Evolutionary conservation across 2,329 filamentous ascomycete species (phyloP), one percentile per base, ranked within the genome.

Genomic region (Coleophoma eucalyptorum): DNA sequence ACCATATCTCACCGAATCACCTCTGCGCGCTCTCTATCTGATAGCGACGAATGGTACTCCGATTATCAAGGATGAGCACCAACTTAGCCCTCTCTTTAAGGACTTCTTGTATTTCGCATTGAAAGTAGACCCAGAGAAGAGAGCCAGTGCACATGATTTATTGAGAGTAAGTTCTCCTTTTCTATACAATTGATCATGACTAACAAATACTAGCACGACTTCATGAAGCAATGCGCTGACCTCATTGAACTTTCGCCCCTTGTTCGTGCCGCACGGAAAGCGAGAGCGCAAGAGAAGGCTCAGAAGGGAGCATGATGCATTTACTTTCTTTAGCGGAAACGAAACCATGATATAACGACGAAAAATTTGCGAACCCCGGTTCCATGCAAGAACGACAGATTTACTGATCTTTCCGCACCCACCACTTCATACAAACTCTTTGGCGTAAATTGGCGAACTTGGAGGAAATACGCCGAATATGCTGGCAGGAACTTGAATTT

Each of bases 41-140:
- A 99, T 99, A 68, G 94, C 94, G 49, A 97, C 94, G 33, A 96
- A 96, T 65, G 94, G 94, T 44, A 97, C 94, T 15, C 94, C 94
- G 2, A 79, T 86, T 48, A 96, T 99, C 72, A 97, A 97, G 73
- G 91, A 97, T 57, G 90, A 96, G 69, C 83, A 92, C 50, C 85
- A 87, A 44, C 71, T 97, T 46, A 89, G 89, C 10, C 75, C 82
- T 0, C 81, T 93, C 3, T 97, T 99, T 76, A 83, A 84, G 55
- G 92, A 97, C 68, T 99, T 97, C 69, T 74, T 99, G 56, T 85
- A 89, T 63, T 91, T 96, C 69, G 93, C 94, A 5, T 78, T 99
- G 49, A 96, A 95, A 76, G 94, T 99, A 5, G 94, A 97, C 65
- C 93, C 94, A 1, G 94, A 97, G 73, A 96, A 96, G 82, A 80